Base-by-base conservation (phyloP, 1,284 basidiomycete genomes). In the Moesziomyces antarcticus region DNA sequence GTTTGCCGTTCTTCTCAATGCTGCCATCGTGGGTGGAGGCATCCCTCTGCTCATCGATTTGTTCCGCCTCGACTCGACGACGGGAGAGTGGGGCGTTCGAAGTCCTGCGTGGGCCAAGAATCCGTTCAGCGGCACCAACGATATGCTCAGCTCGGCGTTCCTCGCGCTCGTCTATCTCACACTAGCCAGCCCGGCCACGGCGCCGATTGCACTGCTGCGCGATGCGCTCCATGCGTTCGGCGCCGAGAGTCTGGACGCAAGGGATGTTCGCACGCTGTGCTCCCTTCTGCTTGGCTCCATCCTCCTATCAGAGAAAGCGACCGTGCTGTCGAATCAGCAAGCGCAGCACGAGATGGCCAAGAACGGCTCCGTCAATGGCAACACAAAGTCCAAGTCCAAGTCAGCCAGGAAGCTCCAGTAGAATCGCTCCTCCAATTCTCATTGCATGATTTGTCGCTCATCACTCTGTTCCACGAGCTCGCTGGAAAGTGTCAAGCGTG, bases 11-110 rank as follows among this genome's bases (percentile, higher is more conserved):
- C 24, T 81, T 11, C 13, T 81, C 48, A 72, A 73, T 18, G 63
- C 77, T 1, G 68, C 70, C 37, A 50, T 78, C 41, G 56, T 81
- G 41, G 70, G 78, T 18, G 79, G 75, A 18, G 79, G 69, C 10
- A 50, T 73, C 0, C 77, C 77, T 2, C 68, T 81, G 4, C 53
- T 81, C n/a, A 73, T 77, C 47, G 72, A 74, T 30, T 46, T 73
- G 3, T 68, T 80, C 49, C 50, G 56, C 18, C 73, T 81, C 35
- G 73, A 78, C 44, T 75, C 77, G n/a, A 52, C 72, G 2, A 45
- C 56, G 0, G 73, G 78, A 3, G 54, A 76, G 33, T 81, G 79
- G 79, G 53, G 50, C 2, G 25, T 77, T 3, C 60, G 65, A 16
- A 74, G 58, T 14, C 79, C 79, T 4, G 6, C 49, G 1, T 81